Evolutionary conservation across 129 eudicot genomes (phyloP), one percentile per base, ranked within the genome.

Genomic region (Cynara cardunculus): DNA sequence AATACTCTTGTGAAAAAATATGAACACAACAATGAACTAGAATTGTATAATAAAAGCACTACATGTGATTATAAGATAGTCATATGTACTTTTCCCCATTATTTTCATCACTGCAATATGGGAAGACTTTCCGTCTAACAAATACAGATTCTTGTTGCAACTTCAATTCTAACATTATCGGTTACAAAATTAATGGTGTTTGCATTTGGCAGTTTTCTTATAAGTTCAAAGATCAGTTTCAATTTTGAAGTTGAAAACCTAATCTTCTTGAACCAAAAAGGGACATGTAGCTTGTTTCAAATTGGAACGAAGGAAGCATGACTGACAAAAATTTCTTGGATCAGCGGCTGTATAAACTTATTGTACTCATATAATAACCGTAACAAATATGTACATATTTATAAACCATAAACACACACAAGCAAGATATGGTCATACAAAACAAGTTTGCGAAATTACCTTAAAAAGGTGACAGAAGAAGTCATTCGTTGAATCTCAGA

Each of bases 391-490:
- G 5, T 31, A 31, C 64, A 16, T 18, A 53, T 53, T 16, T 53
- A 53, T 53, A 56, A 56, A 56, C 64, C 65, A 56, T 28, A 28
- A 16, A 69, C 74, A 28, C 44, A 78, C 21, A 44, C 49, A 6
- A 71, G 37, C 30, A 18, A 28, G 34, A 28, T 34, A 31, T 64
- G 39, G 39, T 72, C 25, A 69, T 32, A 74, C 16, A 69, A 34
- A 25, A 49, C 7, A 46, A 79, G 4, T 46, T 13, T 11, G 5
- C 32, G 56, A 28, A 22, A 19, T 66, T 65, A 94, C 97, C 94
- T 94, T 68, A 94, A 72, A 78, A 94, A 94, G 18, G 87, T 89
- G 75, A 92, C 75, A 0, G 94, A 86, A 32, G 90, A 77, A 25
- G 93, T 75, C 41, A 92, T 71, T 0, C 96, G 92, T 25, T 83